Evolutionary conservation across 306 rosid species (phyloP).

Genomic region (Casuarina cunninghamiana): DNA sequence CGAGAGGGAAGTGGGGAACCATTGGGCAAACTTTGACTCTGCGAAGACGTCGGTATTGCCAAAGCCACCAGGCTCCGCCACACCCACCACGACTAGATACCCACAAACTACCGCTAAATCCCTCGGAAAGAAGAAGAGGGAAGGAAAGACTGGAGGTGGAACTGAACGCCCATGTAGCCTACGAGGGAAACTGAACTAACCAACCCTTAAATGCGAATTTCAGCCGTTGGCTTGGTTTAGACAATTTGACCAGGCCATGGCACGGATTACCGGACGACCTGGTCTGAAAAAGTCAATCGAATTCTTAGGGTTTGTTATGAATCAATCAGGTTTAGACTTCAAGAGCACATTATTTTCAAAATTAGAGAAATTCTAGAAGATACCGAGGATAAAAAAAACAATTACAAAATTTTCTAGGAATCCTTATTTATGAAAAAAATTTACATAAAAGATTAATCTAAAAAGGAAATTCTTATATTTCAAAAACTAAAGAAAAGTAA

Average conservation of each 20-base stretch:
- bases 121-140: neutral
- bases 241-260: slow-evolving; percentile 29
- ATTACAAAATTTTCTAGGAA: too few species aligned
- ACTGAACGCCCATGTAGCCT: slow-evolving; percentile 15
- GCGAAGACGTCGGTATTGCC: neutral
- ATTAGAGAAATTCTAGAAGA: too few species aligned
- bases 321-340: too few species aligned
- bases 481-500: too few species aligned
- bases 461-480: too few species aligned
- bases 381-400: too few species aligned
- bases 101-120: neutral
- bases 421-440: too few species aligned
- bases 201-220: slow-evolving; percentile 19
- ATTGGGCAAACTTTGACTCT: slow-evolving; percentile 7
- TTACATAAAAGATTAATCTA: too few species aligned
- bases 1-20: slow-evolving; percentile 33
- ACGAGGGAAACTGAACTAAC: slow-evolving; percentile 32
- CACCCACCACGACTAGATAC: neutral
- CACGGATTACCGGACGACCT: neutral
- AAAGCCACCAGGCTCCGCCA: slow-evolving; percentile 15
- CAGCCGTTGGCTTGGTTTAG: slow-evolving; percentile 45
- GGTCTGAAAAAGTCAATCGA: neutral
- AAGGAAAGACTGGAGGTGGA: neutral
- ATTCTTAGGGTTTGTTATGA: too few species aligned
- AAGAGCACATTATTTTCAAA: too few species aligned